Evolutionary conservation across 306 rosid species (phyloP), one percentile per base, ranked within the genome.

Genomic region (Lathyrus tuberosus): DNA sequence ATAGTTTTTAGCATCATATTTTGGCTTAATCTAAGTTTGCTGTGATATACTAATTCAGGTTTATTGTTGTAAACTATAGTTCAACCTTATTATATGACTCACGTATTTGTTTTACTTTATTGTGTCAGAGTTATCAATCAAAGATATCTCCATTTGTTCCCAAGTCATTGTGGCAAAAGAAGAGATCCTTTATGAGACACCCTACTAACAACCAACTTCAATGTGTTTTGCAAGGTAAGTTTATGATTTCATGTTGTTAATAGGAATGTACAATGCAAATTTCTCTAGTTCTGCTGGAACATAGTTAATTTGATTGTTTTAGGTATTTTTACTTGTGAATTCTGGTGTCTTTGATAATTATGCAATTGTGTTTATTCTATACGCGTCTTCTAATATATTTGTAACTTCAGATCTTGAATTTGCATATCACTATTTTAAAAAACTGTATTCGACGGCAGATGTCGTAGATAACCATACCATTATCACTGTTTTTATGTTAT

Each of bases 101-200:
- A 26, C 16, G 11, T 56, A 78, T 66, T 67, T 67, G 52, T 35
- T 74, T 59, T 65, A 33, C 30, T 76, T 66, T 65, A 6, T 41
- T 20, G 33, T 66, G 20, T 5, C 84, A 92, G 96, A 83, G 66
- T 66, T 62, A 85, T 71, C 87, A 77, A 48, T 16, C 75, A 4
- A 82, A 81, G 84, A 86, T 65, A 80, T 65, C 78, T 61, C 75
- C 82, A 33, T 49, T 76, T 56, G 62, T 86, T 58, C 84, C 83
- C n/a, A 87, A 73, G 73, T 83, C 81, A 54, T 70, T 75, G 30
- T 42, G 76, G 26, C 85, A 90, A 51, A 90, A 84, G 79, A 90
- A 70, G 81, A 82, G 96, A 73, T 80, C 96, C 48, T 64, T 88
- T 37, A 89, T 85, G 76, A 73, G 88, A 61, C 89, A 78, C 66